phyloP scores from a whole-genome alignment of 2,329 filamentous ascomycete genomes.

The Arachnomyces sp. region DNA sequence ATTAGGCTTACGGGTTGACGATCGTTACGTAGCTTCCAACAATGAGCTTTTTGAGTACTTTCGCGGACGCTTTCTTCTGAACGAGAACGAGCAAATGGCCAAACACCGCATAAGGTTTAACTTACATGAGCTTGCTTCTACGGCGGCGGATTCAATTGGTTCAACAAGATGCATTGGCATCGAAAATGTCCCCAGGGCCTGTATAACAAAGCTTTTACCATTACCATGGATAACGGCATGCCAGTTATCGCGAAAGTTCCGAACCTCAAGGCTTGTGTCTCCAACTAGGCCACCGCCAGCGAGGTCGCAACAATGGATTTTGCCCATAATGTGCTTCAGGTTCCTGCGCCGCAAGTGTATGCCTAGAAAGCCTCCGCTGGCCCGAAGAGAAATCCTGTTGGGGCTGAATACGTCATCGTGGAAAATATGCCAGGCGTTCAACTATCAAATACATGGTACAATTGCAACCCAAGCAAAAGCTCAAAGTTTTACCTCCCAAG shows the following conservation, averaged over 20 bases:
- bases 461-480: conserved; percentile 5
- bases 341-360: conserved; percentile 1
- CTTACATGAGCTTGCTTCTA: conserved; percentile 24
- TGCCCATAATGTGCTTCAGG: background rate
- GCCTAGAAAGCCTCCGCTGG: background rate
- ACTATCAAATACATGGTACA: conserved; percentile 21
- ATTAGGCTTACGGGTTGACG: too few relatives aligned
- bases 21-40: too few relatives aligned
- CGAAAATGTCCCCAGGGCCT: conserved; percentile 19
- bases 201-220: conserved; percentile 26
- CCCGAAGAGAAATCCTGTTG: conserved; percentile 18
- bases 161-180: conserved; percentile 25
- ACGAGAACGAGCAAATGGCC: conserved; percentile 4
- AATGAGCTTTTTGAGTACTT: conserved; percentile 6
- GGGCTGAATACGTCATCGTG: conserved; percentile 31
- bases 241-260: conserved; percentile 13
- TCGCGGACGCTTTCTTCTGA: conserved; percentile 6
- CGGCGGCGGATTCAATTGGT: conserved; percentile 22
- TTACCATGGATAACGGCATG: conserved; percentile 16
- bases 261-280: conserved; percentile 11
- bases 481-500: conserved; percentile 5
- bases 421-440: conserved; percentile 22
- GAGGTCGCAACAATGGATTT: conserved; percentile 33
- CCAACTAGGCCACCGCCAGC: conserved; percentile 21
- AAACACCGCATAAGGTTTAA: too few relatives aligned